Evolutionary conservation across 1,139 yeast species (phyloP), one percentile per base, ranked within the genome.

Genomic region (Blastobotrys elegans): DNA sequence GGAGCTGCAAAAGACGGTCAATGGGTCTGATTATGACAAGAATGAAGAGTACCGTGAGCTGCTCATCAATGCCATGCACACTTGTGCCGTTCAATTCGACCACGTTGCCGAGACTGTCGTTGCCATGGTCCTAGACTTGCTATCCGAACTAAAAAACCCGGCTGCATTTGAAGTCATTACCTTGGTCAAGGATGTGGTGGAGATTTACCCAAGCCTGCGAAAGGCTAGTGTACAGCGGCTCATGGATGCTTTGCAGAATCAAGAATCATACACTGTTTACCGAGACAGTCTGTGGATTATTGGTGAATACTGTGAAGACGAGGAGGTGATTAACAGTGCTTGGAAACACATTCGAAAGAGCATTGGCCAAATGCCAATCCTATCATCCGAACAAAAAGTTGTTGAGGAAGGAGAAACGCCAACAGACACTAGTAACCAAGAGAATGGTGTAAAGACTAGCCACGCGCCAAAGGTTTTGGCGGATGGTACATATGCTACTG

Each of bases 401-500:
- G 73, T 68, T 11, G 68, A 64, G 20, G 68, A 62, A 13, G 63
- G 53, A 6, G 66, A 58, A 16, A 56, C 37, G 10, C 58, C 53
- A 35, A 45, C 44, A 11, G 44, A 50, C 32, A 59, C 54, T 2
- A 52, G 44, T n/a, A 48, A 51, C 14, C 72, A 67, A n/a, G 57
- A 58, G 5, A 60, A 57, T 16, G 68, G 61, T 5, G 63, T 58
- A n/a, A 61, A 55, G 32, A 63, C 65, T 27, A 67, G 67, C 46
- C 71, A 76, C 45, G 88, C 87, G 44, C 96, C 97, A 29, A 82
- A 84, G 53, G 84, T 94, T 49, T 76, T 92, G 55, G 96, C 98
- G 18, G 99, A 94, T 69, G 99, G 99, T 58, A 94, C 99, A 1
- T 94, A 94, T 69, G 98, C 98, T 27, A 85, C 97, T 29, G 98